Percentiles rank a stretch among this genome's conserved stretches.
phyloP scores from a whole-genome alignment of 192 early-diverging fungal genomes.

The Coemansia umbellata region DNA sequence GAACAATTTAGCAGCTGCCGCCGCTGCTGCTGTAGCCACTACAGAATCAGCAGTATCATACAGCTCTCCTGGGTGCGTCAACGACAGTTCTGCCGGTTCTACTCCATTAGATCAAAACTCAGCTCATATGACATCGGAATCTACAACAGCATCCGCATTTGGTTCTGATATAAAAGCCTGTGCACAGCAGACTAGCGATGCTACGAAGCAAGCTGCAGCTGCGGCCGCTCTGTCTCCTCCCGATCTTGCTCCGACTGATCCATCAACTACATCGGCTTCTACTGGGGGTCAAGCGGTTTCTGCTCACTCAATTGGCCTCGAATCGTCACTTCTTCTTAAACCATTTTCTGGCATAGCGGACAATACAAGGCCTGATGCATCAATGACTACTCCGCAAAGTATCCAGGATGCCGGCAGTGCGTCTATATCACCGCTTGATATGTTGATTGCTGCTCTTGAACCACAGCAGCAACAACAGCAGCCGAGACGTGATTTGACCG shows the following conservation, averaged over 20 bases:
- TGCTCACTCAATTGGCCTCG: neutral
- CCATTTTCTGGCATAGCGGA: slow-evolving; percentile 12
- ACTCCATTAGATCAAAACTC: too few relatives aligned
- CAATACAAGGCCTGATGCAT: neutral
- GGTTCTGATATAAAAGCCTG: neutral
- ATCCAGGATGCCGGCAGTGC: slow-evolving; percentile 18
- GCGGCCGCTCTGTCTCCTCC: neutral
- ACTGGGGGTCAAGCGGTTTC: neutral
- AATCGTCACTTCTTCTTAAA: slow-evolving; percentile 40
- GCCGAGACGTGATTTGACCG: neutral
- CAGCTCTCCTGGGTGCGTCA: too few relatives aligned
- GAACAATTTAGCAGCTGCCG: neutral
- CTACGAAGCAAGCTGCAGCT: neutral
- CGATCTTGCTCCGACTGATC: neutral
- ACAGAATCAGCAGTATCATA: too few relatives aligned
- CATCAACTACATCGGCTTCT: neutral
- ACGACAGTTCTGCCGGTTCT: too few relatives aligned
- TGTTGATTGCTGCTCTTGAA: slow-evolving; percentile 47
- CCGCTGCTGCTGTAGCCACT: slow-evolving; percentile 1
- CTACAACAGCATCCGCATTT: too few relatives aligned
- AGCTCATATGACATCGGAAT: too few relatives aligned
- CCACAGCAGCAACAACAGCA: slow-evolving; percentile 13
- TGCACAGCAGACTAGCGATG: neutral
- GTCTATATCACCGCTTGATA: slow-evolving; percentile 37
- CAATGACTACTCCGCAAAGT: slow-evolving; percentile 35